A percentile compares a stretch with the other conserved stretches of the same genome.
Conservation (phyloP, 192 early-diverging fungal species). For the Backusella liffmaniae region DNA sequence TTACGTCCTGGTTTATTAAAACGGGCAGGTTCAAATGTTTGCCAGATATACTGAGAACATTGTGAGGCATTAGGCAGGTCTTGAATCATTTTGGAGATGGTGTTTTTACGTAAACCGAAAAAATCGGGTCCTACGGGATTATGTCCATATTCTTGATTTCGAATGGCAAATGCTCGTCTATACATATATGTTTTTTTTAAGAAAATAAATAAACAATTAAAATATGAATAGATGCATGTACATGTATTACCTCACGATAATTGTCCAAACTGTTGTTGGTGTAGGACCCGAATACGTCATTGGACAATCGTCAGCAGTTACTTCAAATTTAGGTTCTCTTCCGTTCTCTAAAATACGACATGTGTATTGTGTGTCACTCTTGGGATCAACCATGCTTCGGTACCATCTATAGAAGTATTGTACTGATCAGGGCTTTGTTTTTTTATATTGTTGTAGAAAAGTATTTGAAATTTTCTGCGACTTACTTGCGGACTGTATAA, state of each 20-base stretch:
- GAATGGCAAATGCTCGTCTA: conserved; percentile 68
- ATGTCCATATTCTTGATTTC: conserved; percentile 76
- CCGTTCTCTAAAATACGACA: conserved; percentile 85
- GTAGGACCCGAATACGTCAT: conserved; percentile 55
- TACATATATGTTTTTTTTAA: not conserved
- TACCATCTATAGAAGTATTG: conserved; percentile 38
- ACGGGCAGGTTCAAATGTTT: conserved; percentile 57
- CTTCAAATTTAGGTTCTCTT: conserved; percentile 74
- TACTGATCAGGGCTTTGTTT: not conserved
- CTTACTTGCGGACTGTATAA: conserved; percentile 61
- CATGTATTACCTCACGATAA: conserved; percentile 53
- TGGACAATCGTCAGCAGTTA: conserved; percentile 78
- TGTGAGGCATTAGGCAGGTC: conserved; percentile 75
- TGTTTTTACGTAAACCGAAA: conserved; percentile 86
- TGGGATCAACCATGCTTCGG: conserved; percentile 55
- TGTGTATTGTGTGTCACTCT: conserved; percentile 56
- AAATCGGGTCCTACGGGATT: conserved; percentile 88
- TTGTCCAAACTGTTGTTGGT: conserved; percentile 87
- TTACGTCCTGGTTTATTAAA: conserved; percentile 34
- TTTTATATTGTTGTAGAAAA: not conserved
- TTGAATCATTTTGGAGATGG: conserved; percentile 87
- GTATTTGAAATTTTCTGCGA: not conserved
- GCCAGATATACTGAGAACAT: conserved; percentile 73
- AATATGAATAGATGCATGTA: not conserved
- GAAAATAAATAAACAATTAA: not conserved